Evolutionary conservation across 176 grass and related monocot genomes (phyloP), one percentile per base, ranked within the genome.

Genomic region (Carex littledalei): DNA sequence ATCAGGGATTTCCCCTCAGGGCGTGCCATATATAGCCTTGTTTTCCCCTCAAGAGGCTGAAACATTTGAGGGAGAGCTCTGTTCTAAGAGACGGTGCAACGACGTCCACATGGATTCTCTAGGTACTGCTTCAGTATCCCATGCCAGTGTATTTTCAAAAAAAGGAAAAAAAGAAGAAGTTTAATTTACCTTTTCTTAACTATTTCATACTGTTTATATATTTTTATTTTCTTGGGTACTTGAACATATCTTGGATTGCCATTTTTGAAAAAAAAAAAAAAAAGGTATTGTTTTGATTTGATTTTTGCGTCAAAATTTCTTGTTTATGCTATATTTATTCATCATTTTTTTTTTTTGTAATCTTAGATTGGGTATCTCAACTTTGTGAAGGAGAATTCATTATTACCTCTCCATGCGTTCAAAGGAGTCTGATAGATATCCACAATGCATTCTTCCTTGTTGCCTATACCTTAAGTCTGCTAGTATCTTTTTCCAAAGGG

Each of bases 381-480:
- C 26, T 86, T 53, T 86, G 84, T 32, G 78, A 64, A 43, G 34
- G 68, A 87, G 77, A 41, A 41, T 91, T 91, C 60, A 52, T 67
- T 87, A 35, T 85, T 79, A 75, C 66, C 29, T 87, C 89, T 22
- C 53, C 82, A 12, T 87, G 81, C 65, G 76, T 76, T 69, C 76
- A 88, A 71, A 85, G 83, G 64, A 87, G 13, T 79, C 52, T 88
- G 10, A 82, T 91, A 85, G 89, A 91, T 85, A 43, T 88, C 9
- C 17, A 78, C n/a, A 91, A 85, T 72, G 37, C 81, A 35, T 24
- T 87, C 7, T 85, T 88, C 32, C 66, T 85, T 67, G 50, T 88
- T 49, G 13, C 31, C 5, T 91, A 91, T 73, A 66, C 29, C 55
- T 6, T 85, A 0, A 32, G 75, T 43, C 18, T 82, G 21, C 45